Percentiles rank a stretch among this genome's conserved stretches.
Evolutionary conservation across 1,284 basidiomycete species (phyloP).

Genomic region (Puccinia polysora): DNA sequence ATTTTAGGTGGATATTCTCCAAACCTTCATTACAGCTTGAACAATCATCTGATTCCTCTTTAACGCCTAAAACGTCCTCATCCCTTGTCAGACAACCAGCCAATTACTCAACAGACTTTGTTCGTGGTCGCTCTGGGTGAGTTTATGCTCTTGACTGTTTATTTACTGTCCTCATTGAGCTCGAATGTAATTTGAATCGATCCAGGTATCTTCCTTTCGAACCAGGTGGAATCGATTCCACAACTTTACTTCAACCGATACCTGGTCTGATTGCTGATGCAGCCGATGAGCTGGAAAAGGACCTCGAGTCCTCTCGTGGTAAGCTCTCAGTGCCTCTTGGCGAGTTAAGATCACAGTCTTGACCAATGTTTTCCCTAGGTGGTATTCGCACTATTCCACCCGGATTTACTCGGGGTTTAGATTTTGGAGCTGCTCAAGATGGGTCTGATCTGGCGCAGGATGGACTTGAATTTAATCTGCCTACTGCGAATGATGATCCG

Average conservation of each 20-base stretch:
- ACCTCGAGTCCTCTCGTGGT: conserved; percentile 30
- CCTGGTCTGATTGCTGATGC: conserved; percentile 12
- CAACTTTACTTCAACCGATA: background rate
- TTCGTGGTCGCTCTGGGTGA: conserved; percentile 37
- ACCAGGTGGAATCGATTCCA: conserved; percentile 23
- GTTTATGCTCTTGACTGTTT: background rate
- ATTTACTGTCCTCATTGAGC: too few relatives aligned
- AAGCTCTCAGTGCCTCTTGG: background rate
- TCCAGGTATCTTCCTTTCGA: conserved; percentile 33
- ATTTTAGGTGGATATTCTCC: background rate
- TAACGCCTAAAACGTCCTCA: conserved; percentile 32
- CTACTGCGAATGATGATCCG: background rate
- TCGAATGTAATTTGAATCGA: too few relatives aligned
- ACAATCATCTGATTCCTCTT: conserved; percentile 17
- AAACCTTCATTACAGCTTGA: background rate
- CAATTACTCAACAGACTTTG: conserved; percentile 25
- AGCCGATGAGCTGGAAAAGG: conserved; percentile 36
- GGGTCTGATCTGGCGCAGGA: conserved; percentile 53
- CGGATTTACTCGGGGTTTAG: conserved; percentile 60
- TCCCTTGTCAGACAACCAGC: conserved; percentile 27
- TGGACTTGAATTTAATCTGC: conserved; percentile 46
- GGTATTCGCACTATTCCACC: conserved; percentile 55
- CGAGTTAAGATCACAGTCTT: background rate
- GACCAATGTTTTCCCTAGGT: conserved; percentile 42
- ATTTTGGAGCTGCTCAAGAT: conserved; percentile 58